Base-by-base conservation (phyloP, 768 basidiomycete genomes). In the Boletus vinaceobasis region DNA sequence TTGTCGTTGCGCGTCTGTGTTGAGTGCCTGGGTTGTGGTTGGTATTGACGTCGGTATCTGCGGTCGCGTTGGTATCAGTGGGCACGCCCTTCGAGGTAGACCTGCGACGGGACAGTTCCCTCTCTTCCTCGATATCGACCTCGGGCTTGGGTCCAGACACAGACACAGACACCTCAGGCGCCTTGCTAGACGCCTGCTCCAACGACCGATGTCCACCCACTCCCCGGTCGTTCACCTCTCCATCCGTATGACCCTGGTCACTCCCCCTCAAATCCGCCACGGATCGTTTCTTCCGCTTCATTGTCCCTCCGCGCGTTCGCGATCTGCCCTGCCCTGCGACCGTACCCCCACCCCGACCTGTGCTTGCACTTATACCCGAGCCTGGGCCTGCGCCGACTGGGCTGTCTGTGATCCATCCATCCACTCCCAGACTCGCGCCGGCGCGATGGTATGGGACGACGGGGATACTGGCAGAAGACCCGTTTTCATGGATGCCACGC, bases 211-310 rank as follows among this genome's bases (percentile, higher is more conserved):
- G 32, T 7, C 8, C 44, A 23, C 8, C n/a, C 13, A 15, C 19
- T 2, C 5, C 15, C 15, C 45, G 31, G 21, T 37, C 52, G 9
- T 40, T 60, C 42, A 60, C 33, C 27, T 69, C 69, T 0, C 63
- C 65, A 47, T 69, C 68, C 17, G 69, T 67, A 42, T 71, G 62
- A 4, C 68, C 68, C 6, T 62, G 64, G 8, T 67, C 63, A 13
- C 43, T 53, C 9, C 69, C 67, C 48, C 60, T 63, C 53, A 69
- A 17, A 15, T 69, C 63, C 0, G 67, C 63, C 40, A 71, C 58
- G 4, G 62, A 66, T 8, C 46, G 57, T 27, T 59, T 71, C 51
- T 43, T 56, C 2, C 48, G 63, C 14, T 48, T 63, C 31, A 39
- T 29, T 13, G 27, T 58, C 7, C 54, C 48, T 2, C 51, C 45